Evolutionary conservation across 352 stramenopile species (phyloP).

Genomic region (Globisporangium abappressorium): DNA sequence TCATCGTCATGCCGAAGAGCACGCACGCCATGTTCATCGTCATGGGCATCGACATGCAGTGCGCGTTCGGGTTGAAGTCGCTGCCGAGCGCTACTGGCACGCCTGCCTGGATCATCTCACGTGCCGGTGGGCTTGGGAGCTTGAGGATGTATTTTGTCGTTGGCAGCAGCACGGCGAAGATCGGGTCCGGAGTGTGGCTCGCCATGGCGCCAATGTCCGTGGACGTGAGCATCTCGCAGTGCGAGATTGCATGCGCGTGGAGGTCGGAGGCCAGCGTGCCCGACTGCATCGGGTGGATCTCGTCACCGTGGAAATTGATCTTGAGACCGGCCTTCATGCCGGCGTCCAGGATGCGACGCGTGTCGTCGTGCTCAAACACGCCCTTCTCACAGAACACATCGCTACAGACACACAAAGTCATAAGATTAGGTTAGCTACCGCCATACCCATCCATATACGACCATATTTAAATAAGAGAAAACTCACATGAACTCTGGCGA

Average conservation of each 20-base stretch:
- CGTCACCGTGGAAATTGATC: constrained; percentile 85
- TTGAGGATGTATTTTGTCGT: constrained; percentile 87
- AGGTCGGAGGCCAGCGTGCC: constrained; percentile 59
- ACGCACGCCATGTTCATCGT: constrained; percentile 89
- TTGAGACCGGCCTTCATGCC: constrained; percentile 61
- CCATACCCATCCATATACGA: background rate
- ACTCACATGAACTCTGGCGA: constrained; percentile 77
- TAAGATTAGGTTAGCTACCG: background rate
- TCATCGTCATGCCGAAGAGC: constrained; percentile 84
- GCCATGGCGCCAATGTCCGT: constrained; percentile 71
- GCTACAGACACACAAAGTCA: constrained; percentile 9
- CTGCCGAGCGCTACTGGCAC: constrained; percentile 76
- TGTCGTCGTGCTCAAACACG: constrained; percentile 79
- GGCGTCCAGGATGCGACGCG: constrained; percentile 65
- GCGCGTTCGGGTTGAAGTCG: constrained; percentile 85
- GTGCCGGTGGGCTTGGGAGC: constrained; percentile 61
- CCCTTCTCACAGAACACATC: constrained; percentile 87
- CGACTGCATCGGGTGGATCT: constrained; percentile 72
- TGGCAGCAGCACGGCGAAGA: constrained; percentile 75
- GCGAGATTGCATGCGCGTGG: constrained; percentile 61
- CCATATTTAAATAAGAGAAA: background rate
- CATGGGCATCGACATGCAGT: constrained; percentile 84
- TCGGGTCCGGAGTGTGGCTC: constrained; percentile 39
- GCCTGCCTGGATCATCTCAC: constrained; percentile 62
- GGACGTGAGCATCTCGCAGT: constrained; percentile 74